Conservation (phyloP, 176 grass and related monocot genomes). For the Hsuehochloa calcarea region DNA sequence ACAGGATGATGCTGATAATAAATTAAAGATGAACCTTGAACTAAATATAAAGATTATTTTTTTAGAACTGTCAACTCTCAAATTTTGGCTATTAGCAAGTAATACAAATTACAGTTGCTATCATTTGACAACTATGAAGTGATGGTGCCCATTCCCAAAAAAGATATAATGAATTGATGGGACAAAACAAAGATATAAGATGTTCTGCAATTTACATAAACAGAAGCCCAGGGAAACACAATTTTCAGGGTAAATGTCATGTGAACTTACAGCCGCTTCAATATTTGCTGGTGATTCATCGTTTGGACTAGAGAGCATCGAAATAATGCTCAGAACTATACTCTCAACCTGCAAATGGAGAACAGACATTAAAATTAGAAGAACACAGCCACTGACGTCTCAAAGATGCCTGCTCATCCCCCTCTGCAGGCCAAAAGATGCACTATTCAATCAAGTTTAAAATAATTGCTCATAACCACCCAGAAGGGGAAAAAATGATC, state of each 20-base stretch:
- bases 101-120: not conserved
- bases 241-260: constrained; percentile 1
- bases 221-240: constrained; percentile 5
- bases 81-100: not conserved
- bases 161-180: not conserved
- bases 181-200: not conserved
- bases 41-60: not conserved
- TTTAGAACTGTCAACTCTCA: not conserved
- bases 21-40: not conserved
- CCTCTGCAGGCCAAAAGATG: not conserved
- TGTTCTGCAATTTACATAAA: not conserved
- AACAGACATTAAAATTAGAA: constrained; percentile 8
- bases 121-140: not conserved
- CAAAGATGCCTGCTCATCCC: not conserved
- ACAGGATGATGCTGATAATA: not conserved
- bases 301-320: constrained; percentile 92
- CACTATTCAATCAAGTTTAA: constrained; percentile 1
- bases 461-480: not conserved
- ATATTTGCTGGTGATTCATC: constrained; percentile 89
- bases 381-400: not conserved
- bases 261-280: constrained; percentile 81
- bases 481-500: not conserved
- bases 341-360: constrained; percentile 71
- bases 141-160: not conserved
- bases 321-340: constrained; percentile 94